These are phyloP conservation scores for Aureobasidium leucospermi DNA, from an alignment of 2,329 filamentous ascomycete genomes.

Conservation along the genomic window DNA sequence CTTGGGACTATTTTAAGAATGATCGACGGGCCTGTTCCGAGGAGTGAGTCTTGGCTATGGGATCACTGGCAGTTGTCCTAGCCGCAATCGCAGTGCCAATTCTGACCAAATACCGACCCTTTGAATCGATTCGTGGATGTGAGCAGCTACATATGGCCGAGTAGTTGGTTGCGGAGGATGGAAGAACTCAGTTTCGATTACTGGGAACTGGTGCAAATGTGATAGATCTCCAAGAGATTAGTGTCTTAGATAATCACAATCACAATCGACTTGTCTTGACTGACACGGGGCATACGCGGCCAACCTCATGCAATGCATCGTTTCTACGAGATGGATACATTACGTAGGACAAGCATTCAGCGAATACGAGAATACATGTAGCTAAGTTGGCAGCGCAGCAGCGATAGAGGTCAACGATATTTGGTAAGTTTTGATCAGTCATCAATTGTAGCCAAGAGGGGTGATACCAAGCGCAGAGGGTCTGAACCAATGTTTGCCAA, in stretches of 20 bases:
- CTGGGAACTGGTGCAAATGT: too few species aligned
- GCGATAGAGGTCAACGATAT: not conserved
- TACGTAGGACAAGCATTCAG: not conserved
- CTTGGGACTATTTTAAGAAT: not conserved
- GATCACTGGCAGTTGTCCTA: not conserved
- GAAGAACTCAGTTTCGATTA: not conserved
- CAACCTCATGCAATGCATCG: not conserved
- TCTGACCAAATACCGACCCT: not conserved
- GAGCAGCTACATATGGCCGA: not conserved
- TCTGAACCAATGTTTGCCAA: too few species aligned
- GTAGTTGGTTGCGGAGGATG: too few species aligned
- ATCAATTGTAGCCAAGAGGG: too few species aligned
- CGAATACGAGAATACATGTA: not conserved
- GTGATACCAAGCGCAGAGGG: too few species aligned
- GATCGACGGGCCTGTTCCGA: not conserved
- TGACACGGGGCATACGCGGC: not conserved
- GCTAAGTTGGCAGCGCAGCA: not conserved
- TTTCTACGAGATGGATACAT: not conserved
- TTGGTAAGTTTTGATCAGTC: too few species aligned
- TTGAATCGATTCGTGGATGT: not conserved
- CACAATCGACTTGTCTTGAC: too few species aligned
- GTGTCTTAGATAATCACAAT: too few species aligned
- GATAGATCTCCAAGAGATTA: too few species aligned
- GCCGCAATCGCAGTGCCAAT: too few species aligned
- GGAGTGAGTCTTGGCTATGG: constrained; percentile 1